Evolutionary conservation across 495 filamentous ascomycete genomes (phyloP).

Genomic region (Hypoxylon perforatum): DNA sequence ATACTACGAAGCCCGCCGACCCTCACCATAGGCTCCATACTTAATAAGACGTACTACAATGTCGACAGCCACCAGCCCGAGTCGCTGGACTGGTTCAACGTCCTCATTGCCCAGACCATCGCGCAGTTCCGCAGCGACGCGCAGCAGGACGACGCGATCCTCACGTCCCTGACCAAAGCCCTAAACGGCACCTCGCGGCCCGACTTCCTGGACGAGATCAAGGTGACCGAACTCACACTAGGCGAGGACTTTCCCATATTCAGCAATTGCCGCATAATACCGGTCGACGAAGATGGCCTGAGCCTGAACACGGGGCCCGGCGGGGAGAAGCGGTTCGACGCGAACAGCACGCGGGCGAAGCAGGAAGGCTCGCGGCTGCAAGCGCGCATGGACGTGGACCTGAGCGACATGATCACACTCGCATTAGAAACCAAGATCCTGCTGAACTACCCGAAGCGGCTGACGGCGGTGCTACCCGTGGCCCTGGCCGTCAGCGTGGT

Average conservation of each 20-base stretch:
- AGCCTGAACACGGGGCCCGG: conserved; percentile 47
- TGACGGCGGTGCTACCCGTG: conserved; percentile 91
- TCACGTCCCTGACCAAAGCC: conserved; percentile 89
- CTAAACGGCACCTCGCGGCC: conserved; percentile 88
- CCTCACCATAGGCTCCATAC: conserved; percentile 85
- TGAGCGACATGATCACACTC: conserved; percentile 93
- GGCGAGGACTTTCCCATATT: conserved; percentile 99
- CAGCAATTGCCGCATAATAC: conserved; percentile 95
- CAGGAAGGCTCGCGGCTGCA: conserved; percentile 78
- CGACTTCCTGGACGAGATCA: conserved; percentile 91
- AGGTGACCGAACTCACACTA: conserved; percentile 89
- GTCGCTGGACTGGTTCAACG: conserved; percentile 99
- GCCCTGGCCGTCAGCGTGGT: conserved; percentile 91
- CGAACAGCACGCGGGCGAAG: conserved; percentile 60
- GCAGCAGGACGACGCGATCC: conserved; percentile 86
- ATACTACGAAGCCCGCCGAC: conserved; percentile 73
- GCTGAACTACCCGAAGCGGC: conserved; percentile 90
- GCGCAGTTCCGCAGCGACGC: conserved; percentile 94
- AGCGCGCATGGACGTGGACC: conserved; percentile 94
- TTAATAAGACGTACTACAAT: conserved; percentile 98
- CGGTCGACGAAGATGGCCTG: conserved; percentile 78
- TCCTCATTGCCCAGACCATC: conserved; percentile 94
- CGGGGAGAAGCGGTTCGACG: conserved; percentile 59
- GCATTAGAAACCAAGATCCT: conserved; percentile 93
- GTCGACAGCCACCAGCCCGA: conserved; percentile 97